Base-by-base conservation (phyloP, 73 alveolate species). In the Urostyla sp. region DNA sequence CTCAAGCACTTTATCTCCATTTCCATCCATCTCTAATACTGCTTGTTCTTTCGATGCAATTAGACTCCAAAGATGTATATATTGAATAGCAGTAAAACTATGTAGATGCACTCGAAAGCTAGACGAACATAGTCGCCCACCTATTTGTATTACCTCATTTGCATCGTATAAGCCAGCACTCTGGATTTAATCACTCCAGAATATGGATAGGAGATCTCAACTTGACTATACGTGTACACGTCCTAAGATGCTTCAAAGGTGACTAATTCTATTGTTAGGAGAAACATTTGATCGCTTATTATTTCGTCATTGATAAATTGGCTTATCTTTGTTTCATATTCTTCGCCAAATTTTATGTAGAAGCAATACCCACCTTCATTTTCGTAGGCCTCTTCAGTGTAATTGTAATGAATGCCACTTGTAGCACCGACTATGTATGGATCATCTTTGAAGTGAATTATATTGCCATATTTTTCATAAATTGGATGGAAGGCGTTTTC, bases 11-110 rank as follows among this genome's bases (percentile, higher is more conserved):
- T 84, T n/a, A 83, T 82, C 45, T 83, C 85, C 18, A 69, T 37
- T 13, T 53, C 23, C 67, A 67, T 67, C 95, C 95, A 89, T 32
- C 74, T 72, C 20, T 50, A 43, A 49, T 89, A 89, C 10, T 73
- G 50, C 23, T 34, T 61, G 51, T 66, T 38, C 63, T 63, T 83
- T 2, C 34, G 35, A 1, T 57, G 35, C 11, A 84, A 44, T 30
- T 73, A 61, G 53, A 38, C 53, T 0, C 75, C 88, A 34, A 80
- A 74, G 32, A 72, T 40, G 38, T 45, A 32, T 61, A 89, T 79
- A 53, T 85, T 50, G 50, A 45, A 77, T 13, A 85, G 43, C 10
- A 85, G 56, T 18, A 80, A 34, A 8, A 90, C 0, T 49, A 79
- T 32, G 55, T 87, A 90, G 46, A 67, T 10, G 13, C 58, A 67